Evolutionary conservation across 331 rosid species (phyloP).

Genomic region (Rosa hybrid): DNA sequence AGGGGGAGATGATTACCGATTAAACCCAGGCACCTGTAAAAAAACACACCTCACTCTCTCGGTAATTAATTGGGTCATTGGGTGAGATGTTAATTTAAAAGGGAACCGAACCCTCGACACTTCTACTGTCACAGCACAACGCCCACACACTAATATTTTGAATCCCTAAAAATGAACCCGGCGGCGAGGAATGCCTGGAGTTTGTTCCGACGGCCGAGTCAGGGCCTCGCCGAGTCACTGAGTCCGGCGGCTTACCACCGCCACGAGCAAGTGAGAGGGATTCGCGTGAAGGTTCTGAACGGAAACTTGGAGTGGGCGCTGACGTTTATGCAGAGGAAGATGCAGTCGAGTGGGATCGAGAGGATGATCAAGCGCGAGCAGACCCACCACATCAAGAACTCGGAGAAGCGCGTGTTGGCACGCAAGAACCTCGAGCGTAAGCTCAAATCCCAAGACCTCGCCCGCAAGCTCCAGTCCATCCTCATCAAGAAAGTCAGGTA

Average conservation of each 20-base stretch:
- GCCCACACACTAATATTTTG: no score
- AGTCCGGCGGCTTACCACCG: constrained; percentile 23
- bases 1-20: no score
- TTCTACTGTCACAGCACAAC: no score
- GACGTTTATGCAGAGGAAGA: constrained; percentile 62
- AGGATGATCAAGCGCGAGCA: constrained; percentile 70
- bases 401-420: constrained; percentile 83
- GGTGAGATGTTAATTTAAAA: no score
- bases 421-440: constrained; percentile 60
- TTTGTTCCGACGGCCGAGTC: constrained; percentile 41
- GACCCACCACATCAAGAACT: constrained; percentile 76
- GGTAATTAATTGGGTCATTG: no score
- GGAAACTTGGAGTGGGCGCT: constrained; percentile 74
- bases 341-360: constrained; percentile 88
- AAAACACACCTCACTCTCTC: no score
- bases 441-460: constrained; percentile 68
- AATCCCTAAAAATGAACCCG: constrained; percentile 49
- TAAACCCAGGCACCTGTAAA: no score
- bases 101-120: no score
- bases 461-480: constrained; percentile 73
- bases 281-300: constrained; percentile 60
- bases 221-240: constrained; percentile 16
- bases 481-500: constrained; percentile 92
- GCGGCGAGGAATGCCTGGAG: constrained; percentile 39
- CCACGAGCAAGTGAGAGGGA: constrained; percentile 70